These are phyloP conservation scores for Lentinus brumalis DNA, from an alignment of 768 basidiomycete genomes.

Conservation along the genomic window DNA sequence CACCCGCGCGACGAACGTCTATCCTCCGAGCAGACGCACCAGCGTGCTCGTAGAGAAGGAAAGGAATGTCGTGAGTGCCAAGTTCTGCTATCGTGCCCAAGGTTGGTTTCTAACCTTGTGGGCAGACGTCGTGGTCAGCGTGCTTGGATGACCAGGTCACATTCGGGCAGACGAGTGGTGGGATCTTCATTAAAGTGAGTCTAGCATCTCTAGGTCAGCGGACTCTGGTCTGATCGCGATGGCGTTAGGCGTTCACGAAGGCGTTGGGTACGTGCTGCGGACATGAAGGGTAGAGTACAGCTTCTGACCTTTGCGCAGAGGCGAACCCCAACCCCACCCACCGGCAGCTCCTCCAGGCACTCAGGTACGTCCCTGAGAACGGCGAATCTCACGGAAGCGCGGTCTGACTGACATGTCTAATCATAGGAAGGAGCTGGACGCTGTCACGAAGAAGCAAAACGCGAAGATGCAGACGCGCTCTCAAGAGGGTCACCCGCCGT, in stretches of 20 bases:
- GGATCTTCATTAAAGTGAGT: constrained; percentile 25
- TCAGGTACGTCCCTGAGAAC: not conserved
- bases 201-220: not conserved
- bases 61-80: not conserved
- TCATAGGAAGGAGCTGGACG: not conserved
- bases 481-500: not conserved
- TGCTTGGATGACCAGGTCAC: constrained; percentile 26
- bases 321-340: not conserved
- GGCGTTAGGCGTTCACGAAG: constrained; percentile 19
- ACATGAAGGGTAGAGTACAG: not conserved
- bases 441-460: not conserved
- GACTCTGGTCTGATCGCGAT: not conserved
- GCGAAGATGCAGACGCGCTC: not conserved
- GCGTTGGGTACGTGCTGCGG: constrained; percentile 19
- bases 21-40: not conserved
- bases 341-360: not conserved
- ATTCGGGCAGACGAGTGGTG: constrained; percentile 16
- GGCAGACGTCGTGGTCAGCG: constrained; percentile 27
- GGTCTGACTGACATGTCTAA: not conserved
- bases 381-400: not conserved
- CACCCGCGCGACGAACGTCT: not conserved
- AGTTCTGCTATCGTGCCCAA: too few species aligned
- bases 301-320: not conserved
- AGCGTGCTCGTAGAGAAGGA: not conserved
- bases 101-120: too few species aligned